A percentile compares a stretch with the other conserved stretches of the same genome.
Evolutionary conservation across 2,329 filamentous ascomycete species (phyloP).

Genomic region (Calonectria honghensis): DNA sequence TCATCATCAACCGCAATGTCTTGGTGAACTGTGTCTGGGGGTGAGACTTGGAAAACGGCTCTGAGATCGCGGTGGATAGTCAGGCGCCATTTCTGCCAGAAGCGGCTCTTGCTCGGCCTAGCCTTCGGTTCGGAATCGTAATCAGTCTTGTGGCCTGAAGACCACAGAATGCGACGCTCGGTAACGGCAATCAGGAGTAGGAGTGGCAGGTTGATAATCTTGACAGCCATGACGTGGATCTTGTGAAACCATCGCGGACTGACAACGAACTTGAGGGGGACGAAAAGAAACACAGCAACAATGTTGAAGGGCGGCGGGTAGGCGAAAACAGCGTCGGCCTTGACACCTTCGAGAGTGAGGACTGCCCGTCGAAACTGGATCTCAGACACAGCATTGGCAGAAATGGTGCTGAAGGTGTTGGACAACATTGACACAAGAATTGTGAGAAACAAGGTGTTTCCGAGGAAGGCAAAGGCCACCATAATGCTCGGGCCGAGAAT

Average conservation of each 20-base stretch:
- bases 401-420: slow-evolving; percentile 88
- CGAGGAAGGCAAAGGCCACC: slow-evolving; percentile 89
- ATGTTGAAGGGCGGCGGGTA: slow-evolving; percentile 91
- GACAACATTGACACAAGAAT: slow-evolving; percentile 91
- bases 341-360: slow-evolving; percentile 89
- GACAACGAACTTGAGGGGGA: slow-evolving; percentile 86
- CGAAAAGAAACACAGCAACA: slow-evolving; percentile 81
- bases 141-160: slow-evolving; percentile 46
- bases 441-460: slow-evolving; percentile 92
- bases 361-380: slow-evolving; percentile 89
- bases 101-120: slow-evolving; percentile 63
- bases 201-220: slow-evolving; percentile 84
- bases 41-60: slow-evolving; percentile 82
- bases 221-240: slow-evolving; percentile 86
- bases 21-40: slow-evolving; percentile 75
- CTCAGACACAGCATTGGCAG: slow-evolving; percentile 85
- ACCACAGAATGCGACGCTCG: slow-evolving; percentile 83
- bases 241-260: slow-evolving; percentile 93
- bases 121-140: slow-evolving; percentile 44
- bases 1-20: slow-evolving; percentile 77
- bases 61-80: slow-evolving; percentile 83
- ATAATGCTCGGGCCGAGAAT: slow-evolving; percentile 87
- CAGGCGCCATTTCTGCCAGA: slow-evolving; percentile 81
- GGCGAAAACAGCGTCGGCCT: slow-evolving; percentile 87
- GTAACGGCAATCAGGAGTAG: slow-evolving; percentile 82